Base-by-base conservation (phyloP, 176 grass and related monocot species). In the Tillandsia leiboldiana region DNA sequence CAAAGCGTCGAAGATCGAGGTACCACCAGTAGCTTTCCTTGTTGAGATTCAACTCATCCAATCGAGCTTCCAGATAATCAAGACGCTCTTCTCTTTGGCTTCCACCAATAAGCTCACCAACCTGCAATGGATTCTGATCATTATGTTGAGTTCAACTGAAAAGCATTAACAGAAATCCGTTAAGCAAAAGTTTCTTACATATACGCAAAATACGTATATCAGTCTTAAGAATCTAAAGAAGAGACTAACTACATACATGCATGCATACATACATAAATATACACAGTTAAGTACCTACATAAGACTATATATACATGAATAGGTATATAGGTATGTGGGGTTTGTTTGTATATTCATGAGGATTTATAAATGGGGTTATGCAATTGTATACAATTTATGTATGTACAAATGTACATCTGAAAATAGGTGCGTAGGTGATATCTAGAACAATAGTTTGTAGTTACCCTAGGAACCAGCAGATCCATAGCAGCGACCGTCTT, bases 11-110 rank as follows among this genome's bases (percentile, higher is more conserved):
- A 54, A 93, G 77, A 77, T 99, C 94, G 53, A 99, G 86, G 67
- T 99, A 99, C 94, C 94, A 99, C 89, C 94, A 99, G 73, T 90
- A 99, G 80, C 70, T 93, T 63, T 99, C 87, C 72, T 99, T 99
- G 68, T 82, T 82, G 48, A 93, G 89, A 77, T 99, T 90, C 75
- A 83, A 71, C 77, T 93, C 82, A 42, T 99, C 94, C 67, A 99
- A 67, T 18, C 94, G 84, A 47, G 64, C 82, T 80, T 92, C 94
- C 72, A 99, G 84, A 84, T 87, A 77, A 81, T 93, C 82, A 69
- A 99, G 81, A 11, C 94, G 87, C 64, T 99, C 94, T 88, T 99
- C 94, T 76, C 94, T 99, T 72, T 99, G 94, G 78, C 94, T 99
- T 92, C 94, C 94, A 65, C 94, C 94, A 79, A 93, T 92, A 72